phyloP scores from a whole-genome alignment of 2,329 filamentous ascomycete genomes.

The Trichoderma semiorbis region DNA sequence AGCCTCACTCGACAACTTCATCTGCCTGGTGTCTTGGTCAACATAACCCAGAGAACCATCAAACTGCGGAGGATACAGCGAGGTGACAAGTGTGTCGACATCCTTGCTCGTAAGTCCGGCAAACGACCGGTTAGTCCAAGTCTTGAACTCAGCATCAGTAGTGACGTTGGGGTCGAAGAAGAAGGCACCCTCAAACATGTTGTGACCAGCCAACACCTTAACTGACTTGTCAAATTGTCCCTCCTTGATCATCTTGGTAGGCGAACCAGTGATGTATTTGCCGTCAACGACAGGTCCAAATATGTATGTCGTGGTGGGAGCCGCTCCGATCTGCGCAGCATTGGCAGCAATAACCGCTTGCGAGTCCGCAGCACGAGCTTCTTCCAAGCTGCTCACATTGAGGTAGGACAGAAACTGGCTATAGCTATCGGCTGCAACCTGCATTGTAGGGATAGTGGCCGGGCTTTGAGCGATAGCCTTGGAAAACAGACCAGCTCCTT shows the following conservation, averaged over 20 bases:
- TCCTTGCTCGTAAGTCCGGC: neutral
- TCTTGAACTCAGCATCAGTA: neutral
- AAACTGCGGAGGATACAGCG: neutral
- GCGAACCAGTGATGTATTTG: neutral
- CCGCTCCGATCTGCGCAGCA: neutral
- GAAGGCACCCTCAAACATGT: neutral
- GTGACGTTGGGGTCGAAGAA: neutral
- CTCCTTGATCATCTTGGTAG: neutral
- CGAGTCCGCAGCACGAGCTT: neutral
- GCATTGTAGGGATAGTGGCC: neutral
- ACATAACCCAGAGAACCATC: neutral
- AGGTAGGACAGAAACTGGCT: neutral
- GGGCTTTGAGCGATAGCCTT: neutral
- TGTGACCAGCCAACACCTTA: neutral
- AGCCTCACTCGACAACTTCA: neutral
- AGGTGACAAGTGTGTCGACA: neutral
- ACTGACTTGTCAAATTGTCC: neutral
- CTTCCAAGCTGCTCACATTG: neutral
- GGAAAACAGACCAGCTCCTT: neutral
- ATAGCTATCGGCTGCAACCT: neutral
- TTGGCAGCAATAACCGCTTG: conserved; percentile 3
- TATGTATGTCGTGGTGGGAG: neutral
- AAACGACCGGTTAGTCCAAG: neutral
- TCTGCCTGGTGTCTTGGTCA: neutral
- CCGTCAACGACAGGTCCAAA: neutral